phyloP scores from a whole-genome alignment of 2,329 filamentous ascomycete genomes.

The Ilyonectria robusta region DNA sequence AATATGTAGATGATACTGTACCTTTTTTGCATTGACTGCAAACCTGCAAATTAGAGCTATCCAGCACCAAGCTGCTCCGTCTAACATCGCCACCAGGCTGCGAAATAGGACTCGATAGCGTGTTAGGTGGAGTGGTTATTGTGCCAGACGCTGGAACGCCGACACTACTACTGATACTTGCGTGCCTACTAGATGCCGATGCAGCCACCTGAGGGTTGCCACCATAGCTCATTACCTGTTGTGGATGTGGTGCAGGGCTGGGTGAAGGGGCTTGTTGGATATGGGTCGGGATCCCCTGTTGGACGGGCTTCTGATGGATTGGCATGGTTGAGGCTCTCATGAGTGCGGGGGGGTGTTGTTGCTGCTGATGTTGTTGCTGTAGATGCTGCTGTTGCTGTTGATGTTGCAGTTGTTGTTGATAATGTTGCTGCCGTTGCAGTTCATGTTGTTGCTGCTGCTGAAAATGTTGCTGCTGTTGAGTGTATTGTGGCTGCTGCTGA shows the following conservation, averaged over 20 bases:
- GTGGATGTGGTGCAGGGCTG: slow-evolving; percentile 15
- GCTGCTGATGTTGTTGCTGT: neutral
- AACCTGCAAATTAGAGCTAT: neutral
- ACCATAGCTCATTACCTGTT: slow-evolving; percentile 20
- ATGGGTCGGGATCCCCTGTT: slow-evolving; percentile 14
- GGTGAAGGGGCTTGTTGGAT: slow-evolving; percentile 16
- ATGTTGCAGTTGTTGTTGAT: neutral
- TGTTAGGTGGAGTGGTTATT: slow-evolving; percentile 25
- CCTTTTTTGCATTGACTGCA: slow-evolving; percentile 44
- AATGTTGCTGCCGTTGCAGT: slow-evolving; percentile 4
- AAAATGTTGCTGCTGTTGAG: slow-evolving; percentile 12
- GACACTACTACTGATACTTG: slow-evolving; percentile 32
- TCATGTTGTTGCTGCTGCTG: neutral
- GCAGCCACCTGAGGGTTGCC: slow-evolving; percentile 20
- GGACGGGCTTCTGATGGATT: slow-evolving; percentile 15
- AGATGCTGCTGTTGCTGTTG: slow-evolving; percentile 12
- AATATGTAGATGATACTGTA: neutral
- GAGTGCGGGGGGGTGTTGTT: slow-evolving; percentile 3
- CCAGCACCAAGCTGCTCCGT: slow-evolving; percentile 10
- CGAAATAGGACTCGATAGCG: slow-evolving; percentile 24
- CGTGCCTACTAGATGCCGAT: slow-evolving; percentile 18
- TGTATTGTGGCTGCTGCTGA: slow-evolving; percentile 3
- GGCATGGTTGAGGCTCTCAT: slow-evolving; percentile 11
- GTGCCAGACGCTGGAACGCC: slow-evolving; percentile 30
- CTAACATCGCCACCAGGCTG: slow-evolving; percentile 6